Percentiles rank a stretch among this genome's conserved stretches.
Conservation (phyloP, 129 eudicot genomes). For the Helichrysum umbraculigerum region DNA sequence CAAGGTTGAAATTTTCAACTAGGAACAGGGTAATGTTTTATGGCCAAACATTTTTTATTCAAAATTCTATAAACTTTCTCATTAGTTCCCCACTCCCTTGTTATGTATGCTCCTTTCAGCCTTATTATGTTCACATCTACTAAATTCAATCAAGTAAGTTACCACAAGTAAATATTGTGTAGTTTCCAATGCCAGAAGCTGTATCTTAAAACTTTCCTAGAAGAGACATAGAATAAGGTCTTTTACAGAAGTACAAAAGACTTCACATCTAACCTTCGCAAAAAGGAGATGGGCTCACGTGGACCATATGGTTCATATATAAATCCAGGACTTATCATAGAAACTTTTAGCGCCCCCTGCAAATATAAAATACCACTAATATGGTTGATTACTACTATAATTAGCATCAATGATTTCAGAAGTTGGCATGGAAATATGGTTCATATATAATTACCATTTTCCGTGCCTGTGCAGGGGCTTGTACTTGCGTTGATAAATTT, state of each 20-base stretch:
- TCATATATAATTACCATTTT: slow-evolving; percentile 43
- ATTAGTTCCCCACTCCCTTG: not conserved
- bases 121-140: not conserved
- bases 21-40: slow-evolving; percentile 4
- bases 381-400: not conserved
- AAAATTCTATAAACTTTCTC: not conserved
- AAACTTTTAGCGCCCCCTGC: slow-evolving; percentile 75
- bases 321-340: slow-evolving; percentile 89
- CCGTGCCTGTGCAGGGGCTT: slow-evolving; percentile 68
- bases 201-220: slow-evolving; percentile 7
- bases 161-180: slow-evolving; percentile 11
- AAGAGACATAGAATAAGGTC: slow-evolving; percentile 6
- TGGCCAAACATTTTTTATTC: not conserved
- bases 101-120: not conserved
- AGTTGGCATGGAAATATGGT: slow-evolving; percentile 52
- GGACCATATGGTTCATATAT: slow-evolving; percentile 87
- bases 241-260: not conserved
- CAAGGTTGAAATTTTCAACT: slow-evolving; percentile 1
- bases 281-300: slow-evolving; percentile 78
- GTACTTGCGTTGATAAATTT: slow-evolving; percentile 51
- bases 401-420: slow-evolving; percentile 57
- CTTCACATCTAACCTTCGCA: slow-evolving; percentile 57
- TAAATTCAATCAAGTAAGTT: not conserved
- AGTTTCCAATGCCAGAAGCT: slow-evolving; percentile 10
- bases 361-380: slow-evolving; percentile 24